These are phyloP conservation scores for Epichloe typhina DNA, from an alignment of 2,329 filamentous ascomycete genomes.

Conservation along the genomic window DNA sequence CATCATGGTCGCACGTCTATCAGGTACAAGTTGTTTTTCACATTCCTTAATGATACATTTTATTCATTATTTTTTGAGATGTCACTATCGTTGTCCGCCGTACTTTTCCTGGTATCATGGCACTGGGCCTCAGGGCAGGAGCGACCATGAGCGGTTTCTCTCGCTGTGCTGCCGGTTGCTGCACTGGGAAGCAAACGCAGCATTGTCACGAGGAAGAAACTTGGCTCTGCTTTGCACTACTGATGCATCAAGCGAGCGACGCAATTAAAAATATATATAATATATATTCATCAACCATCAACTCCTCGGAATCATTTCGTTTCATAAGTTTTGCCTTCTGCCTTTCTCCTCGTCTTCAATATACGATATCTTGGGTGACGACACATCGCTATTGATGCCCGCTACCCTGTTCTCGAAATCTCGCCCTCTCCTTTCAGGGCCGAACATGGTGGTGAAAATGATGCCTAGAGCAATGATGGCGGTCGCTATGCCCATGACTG, in stretches of 20 bases:
- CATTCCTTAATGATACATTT: too few species aligned
- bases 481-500: constrained; percentile 62
- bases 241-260: too few species aligned
- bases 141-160: too few species aligned
- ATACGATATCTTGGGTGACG: constrained; percentile 16
- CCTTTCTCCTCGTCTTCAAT: constrained; percentile 19
- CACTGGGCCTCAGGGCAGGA: too few species aligned
- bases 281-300: background rate
- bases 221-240: background rate
- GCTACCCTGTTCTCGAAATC: constrained; percentile 49
- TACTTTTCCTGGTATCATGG: too few species aligned
- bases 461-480: constrained; percentile 65
- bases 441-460: constrained; percentile 51
- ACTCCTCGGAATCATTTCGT: background rate
- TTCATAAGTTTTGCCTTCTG: constrained; percentile 7
- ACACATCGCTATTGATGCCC: constrained; percentile 16
- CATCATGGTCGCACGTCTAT: too few species aligned
- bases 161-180: too few species aligned
- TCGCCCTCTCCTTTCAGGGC: constrained; percentile 61
- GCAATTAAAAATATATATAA: too few species aligned
- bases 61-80: too few species aligned
- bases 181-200: too few species aligned
- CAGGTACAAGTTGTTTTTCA: too few species aligned
- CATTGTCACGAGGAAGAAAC: background rate
- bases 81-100: too few species aligned